A percentile compares a stretch with the other conserved stretches of the same genome.
These are phyloP conservation scores for Hanseniaspora jakobsenii DNA, from an alignment of 805 yeast genomes.

Conservation along the genomic window DNA sequence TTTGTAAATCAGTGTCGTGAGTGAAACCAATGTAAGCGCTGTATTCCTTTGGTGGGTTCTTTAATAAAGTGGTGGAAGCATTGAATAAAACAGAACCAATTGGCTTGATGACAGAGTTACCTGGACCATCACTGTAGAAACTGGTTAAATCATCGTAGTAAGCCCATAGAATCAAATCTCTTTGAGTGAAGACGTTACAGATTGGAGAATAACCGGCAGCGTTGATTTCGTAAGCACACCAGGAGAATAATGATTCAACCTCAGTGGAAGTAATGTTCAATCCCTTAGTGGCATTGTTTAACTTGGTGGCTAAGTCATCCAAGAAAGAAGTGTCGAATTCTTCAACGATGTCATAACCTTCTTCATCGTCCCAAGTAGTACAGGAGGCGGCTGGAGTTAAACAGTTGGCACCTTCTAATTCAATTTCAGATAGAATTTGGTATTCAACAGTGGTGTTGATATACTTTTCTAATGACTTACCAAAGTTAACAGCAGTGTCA, in stretches of 20 bases:
- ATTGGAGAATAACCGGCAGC: slow-evolving; percentile 55
- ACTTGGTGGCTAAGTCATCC: slow-evolving; percentile 42
- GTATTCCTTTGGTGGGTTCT: slow-evolving; percentile 36
- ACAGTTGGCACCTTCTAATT: slow-evolving; percentile 37
- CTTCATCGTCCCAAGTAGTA: slow-evolving; percentile 26
- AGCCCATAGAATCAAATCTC: slow-evolving; percentile 51
- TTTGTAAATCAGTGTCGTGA: slow-evolving; percentile 59
- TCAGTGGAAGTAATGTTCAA: slow-evolving; percentile 42
- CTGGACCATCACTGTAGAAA: slow-evolving; percentile 55
- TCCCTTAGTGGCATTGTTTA: slow-evolving; percentile 45
- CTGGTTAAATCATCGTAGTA: slow-evolving; percentile 48
- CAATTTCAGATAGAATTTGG: slow-evolving; percentile 33
- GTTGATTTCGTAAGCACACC: slow-evolving; percentile 68
- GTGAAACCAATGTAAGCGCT: slow-evolving; percentile 57
- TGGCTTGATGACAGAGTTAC: slow-evolving; percentile 43
- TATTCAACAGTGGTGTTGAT: slow-evolving; percentile 28
- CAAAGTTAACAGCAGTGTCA: slow-evolving; percentile 36
- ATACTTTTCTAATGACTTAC: slow-evolving; percentile 39
- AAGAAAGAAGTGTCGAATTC: slow-evolving; percentile 31
- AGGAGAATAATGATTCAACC: slow-evolving; percentile 39
- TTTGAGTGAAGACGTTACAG: slow-evolving; percentile 55
- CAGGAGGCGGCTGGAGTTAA: slow-evolving; percentile 40
- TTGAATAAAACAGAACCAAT: slow-evolving; percentile 51
- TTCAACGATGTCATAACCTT: slow-evolving; percentile 17
- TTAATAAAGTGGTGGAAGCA: slow-evolving; percentile 39